Base-by-base conservation (phyloP, 805 yeast genomes). In the Wickerhamiella shivajii region DNA sequence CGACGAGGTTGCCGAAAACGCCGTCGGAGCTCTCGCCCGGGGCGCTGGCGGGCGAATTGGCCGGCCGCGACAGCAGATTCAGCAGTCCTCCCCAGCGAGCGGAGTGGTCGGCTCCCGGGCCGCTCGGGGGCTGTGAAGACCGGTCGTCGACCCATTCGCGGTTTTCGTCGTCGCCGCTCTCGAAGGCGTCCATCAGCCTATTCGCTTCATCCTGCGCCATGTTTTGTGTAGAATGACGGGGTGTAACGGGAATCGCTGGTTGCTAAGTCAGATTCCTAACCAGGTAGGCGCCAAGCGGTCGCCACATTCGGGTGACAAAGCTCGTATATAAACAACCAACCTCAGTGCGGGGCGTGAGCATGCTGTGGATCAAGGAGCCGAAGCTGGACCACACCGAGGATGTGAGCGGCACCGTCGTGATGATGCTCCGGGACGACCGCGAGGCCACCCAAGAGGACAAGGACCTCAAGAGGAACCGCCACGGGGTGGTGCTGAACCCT, bases 1-100 rank as follows among this genome's bases (percentile, higher is more conserved):
- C 97, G 46, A 79, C 69, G 45, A 90, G 54, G 54, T 90, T 90
- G 32, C 90, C 74, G 55, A 90, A 90, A 3, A 90, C 98, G 8
- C 97, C 98, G 52, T 90, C 98, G 39, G 62, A 64, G 26, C 24
- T 11, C 9, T n/a, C 24, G 10, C 24, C 34, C 3, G 33, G 13
- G 10, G 24, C 24, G n/a, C 22, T 13, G 4, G 27, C 15, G 15
- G 9, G 11, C 28, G 14, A 15, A 12, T 9, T 3, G 23, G 17
- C 7, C 10, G 24, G n/a, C 12, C 22, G 31, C 20, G 13, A 7
- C 33, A 20, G 21, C 6, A 22, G 22, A 14, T 20, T 20, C 25
- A 21, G 17, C 26, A 22, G 15, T 5, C 32, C 32, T 15, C 32
- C n/a, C 11, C 25, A 18, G 11, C 16, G 31, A 12, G n/a, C 18